These are phyloP conservation scores for Suhomyces sp. DNA, from an alignment of 805 yeast genomes.

Conservation along the genomic window DNA sequence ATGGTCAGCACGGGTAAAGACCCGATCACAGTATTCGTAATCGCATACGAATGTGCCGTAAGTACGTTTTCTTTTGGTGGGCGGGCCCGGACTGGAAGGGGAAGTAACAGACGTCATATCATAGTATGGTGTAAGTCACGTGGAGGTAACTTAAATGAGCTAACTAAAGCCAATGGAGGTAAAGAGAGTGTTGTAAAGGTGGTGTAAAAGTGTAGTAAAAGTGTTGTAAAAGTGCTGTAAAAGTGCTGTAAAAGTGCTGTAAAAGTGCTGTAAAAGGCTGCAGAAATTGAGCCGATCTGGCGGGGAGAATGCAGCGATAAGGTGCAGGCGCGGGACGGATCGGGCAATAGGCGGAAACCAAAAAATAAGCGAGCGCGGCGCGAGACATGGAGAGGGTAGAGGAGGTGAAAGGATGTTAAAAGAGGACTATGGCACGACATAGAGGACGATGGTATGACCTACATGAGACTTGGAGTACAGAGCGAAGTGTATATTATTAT, in stretches of 20 bases:
- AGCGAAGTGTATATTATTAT: background rate
- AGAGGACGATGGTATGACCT: no score
- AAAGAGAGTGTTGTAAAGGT: background rate
- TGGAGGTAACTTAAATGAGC: background rate
- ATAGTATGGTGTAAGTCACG: background rate
- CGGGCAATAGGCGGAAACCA: background rate
- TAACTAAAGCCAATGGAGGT: background rate
- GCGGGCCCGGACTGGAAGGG: background rate
- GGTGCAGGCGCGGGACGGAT: background rate
- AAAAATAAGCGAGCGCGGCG: background rate
- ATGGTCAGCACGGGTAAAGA: constrained; percentile 9
- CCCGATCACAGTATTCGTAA: constrained; percentile 1
- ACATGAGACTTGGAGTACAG: no score
- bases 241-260: constrained; percentile 1
- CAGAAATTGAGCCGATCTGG: background rate
- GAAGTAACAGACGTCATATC: background rate
- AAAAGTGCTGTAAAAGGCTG: background rate
- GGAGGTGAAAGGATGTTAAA: background rate
- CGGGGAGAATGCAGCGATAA: background rate
- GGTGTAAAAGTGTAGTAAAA: background rate
- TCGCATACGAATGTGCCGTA: constrained; percentile 15
- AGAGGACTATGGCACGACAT: no score
- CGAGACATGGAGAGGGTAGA: background rate
- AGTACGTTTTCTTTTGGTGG: constrained; percentile 16
- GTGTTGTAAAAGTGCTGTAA: background rate